These are phyloP conservation scores for Scedosporium minutisporum DNA, from an alignment of 2,329 filamentous ascomycete species.

Conservation along the genomic window DNA sequence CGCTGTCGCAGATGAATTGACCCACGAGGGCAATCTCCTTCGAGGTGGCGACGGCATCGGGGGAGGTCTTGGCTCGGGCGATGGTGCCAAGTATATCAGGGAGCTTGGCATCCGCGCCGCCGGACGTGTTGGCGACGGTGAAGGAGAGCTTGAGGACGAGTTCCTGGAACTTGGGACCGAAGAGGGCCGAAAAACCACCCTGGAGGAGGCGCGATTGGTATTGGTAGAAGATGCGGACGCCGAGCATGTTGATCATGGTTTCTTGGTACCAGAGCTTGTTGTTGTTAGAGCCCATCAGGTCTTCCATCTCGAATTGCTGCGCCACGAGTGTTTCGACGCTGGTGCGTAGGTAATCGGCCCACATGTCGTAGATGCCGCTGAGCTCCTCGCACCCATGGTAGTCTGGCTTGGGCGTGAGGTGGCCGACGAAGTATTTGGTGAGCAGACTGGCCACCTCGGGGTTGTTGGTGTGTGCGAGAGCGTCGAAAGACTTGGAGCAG, in stretches of 20 bases:
- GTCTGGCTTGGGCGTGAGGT: constrained; percentile 39
- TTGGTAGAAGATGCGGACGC: constrained; percentile 40
- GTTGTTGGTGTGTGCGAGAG: constrained; percentile 44
- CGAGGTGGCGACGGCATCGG: constrained; percentile 33
- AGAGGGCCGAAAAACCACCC: constrained; percentile 38
- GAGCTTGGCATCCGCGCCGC: constrained; percentile 26
- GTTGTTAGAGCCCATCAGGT: constrained; percentile 34
- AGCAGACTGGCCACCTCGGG: constrained; percentile 42
- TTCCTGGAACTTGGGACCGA: constrained; percentile 41
- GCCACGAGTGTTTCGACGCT: constrained; percentile 42
- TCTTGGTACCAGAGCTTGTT: constrained; percentile 36
- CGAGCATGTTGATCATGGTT: constrained; percentile 36
- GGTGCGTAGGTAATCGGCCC: constrained; percentile 37
- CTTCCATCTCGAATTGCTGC: constrained; percentile 43
- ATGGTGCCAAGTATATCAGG: constrained; percentile 17
- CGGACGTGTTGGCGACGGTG: constrained; percentile 30
- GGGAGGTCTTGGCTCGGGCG: constrained; percentile 23
- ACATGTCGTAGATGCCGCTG: constrained; percentile 36
- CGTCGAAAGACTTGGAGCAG: constrained; percentile 41
- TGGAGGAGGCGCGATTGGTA: constrained; percentile 43
- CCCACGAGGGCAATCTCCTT: constrained; percentile 41
- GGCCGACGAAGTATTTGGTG: constrained; percentile 44
- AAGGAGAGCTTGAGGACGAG: constrained; percentile 43
- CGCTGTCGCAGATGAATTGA: constrained; percentile 35
- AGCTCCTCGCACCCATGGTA: constrained; percentile 33